A percentile compares a stretch with the other conserved stretches of the same genome.
Conservation (phyloP, 2,329 filamentous ascomycete genomes). For the Diaporthe capsici region DNA sequence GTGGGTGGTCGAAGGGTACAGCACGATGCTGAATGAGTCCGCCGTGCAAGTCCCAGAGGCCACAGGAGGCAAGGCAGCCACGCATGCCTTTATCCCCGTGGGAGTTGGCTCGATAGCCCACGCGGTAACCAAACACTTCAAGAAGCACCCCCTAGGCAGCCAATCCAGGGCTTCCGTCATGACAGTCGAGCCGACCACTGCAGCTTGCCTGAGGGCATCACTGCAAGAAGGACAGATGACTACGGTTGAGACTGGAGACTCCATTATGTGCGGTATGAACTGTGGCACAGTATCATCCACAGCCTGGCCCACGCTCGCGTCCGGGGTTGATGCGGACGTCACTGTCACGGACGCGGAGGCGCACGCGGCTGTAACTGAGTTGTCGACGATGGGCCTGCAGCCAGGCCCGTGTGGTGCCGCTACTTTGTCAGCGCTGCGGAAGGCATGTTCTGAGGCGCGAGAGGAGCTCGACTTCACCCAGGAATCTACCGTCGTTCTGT, state of each 20-base stretch:
- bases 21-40: conserved; percentile 78
- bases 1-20: conserved; percentile 85
- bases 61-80: conserved; percentile 54
- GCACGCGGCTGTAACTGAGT: conserved; percentile 69
- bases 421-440: conserved; percentile 60
- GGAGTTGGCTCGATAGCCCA: conserved; percentile 82
- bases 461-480: conserved; percentile 1
- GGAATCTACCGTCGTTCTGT: conserved; percentile 24
- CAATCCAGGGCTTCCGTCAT: conserved; percentile 61
- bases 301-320: conserved; percentile 73
- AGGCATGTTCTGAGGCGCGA: conserved; percentile 49
- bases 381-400: conserved; percentile 61
- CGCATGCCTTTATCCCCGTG: conserved; percentile 73
- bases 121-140: conserved; percentile 77
- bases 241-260: conserved; percentile 68
- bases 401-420: conserved; percentile 76
- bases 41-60: conserved; percentile 70
- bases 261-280: conserved; percentile 82
- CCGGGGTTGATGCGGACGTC: conserved; percentile 72
- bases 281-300: conserved; percentile 77
- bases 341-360: conserved; percentile 74
- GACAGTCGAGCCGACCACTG: conserved; percentile 78
- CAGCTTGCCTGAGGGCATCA: conserved; percentile 69
- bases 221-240: conserved; percentile 63
- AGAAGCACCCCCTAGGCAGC: conserved; percentile 48